Base-by-base conservation (phyloP, 1,284 basidiomycete genomes). In the Austropuccinia psidii region DNA sequence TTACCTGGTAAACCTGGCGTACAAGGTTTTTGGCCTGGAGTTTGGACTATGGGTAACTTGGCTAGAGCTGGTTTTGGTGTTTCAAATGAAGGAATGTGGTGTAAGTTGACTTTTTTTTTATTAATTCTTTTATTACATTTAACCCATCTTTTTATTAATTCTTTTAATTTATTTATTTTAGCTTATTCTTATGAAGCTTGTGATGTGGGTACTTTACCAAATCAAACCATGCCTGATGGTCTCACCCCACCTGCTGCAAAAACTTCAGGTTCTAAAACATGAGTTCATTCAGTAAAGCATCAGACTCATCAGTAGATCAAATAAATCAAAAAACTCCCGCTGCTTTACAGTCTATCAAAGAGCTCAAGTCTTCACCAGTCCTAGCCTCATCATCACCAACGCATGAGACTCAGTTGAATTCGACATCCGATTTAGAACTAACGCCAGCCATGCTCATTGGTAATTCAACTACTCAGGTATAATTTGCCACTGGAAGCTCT, bases 41-140 rank as follows among this genome's bases (percentile, higher is more conserved):
- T 89, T 75, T 94, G 92, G 92, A 90, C 89, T 6, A 91, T 96
- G 89, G 92, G 92, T 4, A 95, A 95, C 78, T 84, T 96, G 2
- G 92, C 88, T 0, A 83, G 92, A 62, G 87, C 91, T 0, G 92
- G 91, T 2, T 89, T 91, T 79, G 84, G 87, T 24, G 90, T 88
- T 0, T 88, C 89, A 0, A 89, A 89, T 2, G 90, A 93, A 69
- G 92, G 90, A 11, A 84, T 86, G 78, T 90, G 88, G 88, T 89
- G 88, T 2, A 88, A 88, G 77, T 73, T 37, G n/a, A n/a, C n/a
- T n/a, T n/a, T n/a, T n/a, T n/a, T n/a, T n/a, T n/a, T n/a, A n/a
- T n/a, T n/a, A n/a, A n/a, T n/a, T n/a, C n/a, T n/a, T n/a, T n/a
- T n/a, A n/a, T n/a, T n/a, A n/a, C n/a, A n/a, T n/a, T n/a, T n/a